Conservation (phyloP, 805 yeast species). For the Middelhovenomyces tepae region DNA sequence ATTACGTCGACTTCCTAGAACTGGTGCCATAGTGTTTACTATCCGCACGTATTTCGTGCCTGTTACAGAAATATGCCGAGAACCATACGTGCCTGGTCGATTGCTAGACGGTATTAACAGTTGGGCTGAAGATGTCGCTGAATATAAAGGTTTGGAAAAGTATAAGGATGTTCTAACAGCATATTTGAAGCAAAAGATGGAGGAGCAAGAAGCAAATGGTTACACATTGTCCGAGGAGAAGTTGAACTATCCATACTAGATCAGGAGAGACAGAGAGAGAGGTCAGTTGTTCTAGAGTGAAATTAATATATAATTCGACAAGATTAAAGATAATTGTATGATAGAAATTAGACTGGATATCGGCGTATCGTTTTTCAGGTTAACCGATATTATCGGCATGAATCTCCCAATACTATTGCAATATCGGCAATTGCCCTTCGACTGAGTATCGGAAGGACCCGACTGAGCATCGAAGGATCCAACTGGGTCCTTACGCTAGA, state of each 20-base stretch:
- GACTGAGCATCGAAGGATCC: no score
- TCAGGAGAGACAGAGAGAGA: background rate
- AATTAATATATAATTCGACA: no score
- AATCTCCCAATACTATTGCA: no score
- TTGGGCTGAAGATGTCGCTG: conserved; percentile 53
- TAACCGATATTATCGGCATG: no score
- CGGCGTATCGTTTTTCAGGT: no score
- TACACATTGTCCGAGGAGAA: background rate
- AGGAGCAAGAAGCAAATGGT: conserved; percentile 30
- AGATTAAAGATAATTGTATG: no score
- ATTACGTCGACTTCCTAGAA: conserved; percentile 48
- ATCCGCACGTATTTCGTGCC: conserved; percentile 42
- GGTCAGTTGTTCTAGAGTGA: background rate
- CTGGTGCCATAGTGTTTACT: conserved; percentile 53
- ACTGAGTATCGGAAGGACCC: no score
- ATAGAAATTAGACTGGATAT: no score
- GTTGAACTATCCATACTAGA: background rate
- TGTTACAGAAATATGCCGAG: conserved; percentile 40
- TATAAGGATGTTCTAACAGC: conserved; percentile 48
- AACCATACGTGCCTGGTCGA: conserved; percentile 54
- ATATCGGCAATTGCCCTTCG: no score
- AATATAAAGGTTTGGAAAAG: conserved; percentile 49
- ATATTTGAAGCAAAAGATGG: conserved; percentile 40
- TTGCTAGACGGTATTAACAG: conserved; percentile 48
- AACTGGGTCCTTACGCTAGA: no score